Evolutionary conservation across 1,284 basidiomycete species (phyloP).

Genomic region (Meira nashicola): DNA sequence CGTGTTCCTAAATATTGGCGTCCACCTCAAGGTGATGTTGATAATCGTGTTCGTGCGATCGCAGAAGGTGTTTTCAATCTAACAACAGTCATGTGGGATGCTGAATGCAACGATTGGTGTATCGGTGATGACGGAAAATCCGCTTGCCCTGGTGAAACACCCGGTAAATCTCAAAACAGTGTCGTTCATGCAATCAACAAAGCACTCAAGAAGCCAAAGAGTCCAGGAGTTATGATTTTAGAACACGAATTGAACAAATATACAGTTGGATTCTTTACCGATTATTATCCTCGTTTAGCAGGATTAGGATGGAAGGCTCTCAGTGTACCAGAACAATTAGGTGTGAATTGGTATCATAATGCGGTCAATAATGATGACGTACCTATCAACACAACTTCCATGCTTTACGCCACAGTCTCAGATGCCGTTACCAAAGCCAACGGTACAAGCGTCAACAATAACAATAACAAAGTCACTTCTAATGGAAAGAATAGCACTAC

Average conservation of each 20-base stretch:
- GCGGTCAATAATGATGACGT: slow-evolving; percentile 18
- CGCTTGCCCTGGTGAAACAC: slow-evolving; percentile 25
- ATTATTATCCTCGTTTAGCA: slow-evolving; percentile 63
- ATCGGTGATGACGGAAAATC: slow-evolving; percentile 17
- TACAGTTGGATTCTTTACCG: slow-evolving; percentile 67
- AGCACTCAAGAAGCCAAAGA: slow-evolving; percentile 27
- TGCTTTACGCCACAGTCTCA: slow-evolving; percentile 8
- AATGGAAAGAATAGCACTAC: too few relatives aligned
- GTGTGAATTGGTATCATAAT: slow-evolving; percentile 34
- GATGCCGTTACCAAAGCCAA: neutral
- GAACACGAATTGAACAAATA: slow-evolving; percentile 72
- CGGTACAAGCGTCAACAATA: too few relatives aligned
- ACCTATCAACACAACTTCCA: slow-evolving; percentile 19
- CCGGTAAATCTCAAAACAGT: slow-evolving; percentile 22
- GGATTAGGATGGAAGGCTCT: slow-evolving; percentile 62
- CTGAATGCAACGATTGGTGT: slow-evolving; percentile 17
- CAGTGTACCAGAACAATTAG: slow-evolving; percentile 26
- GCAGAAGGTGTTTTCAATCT: slow-evolving; percentile 60
- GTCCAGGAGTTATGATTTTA: slow-evolving; percentile 70
- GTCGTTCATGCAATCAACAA: slow-evolving; percentile 15
- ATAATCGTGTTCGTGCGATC: slow-evolving; percentile 60
- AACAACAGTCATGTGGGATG: slow-evolving; percentile 70
- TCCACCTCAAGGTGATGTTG: slow-evolving; percentile 23
- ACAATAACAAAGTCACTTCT: too few relatives aligned
- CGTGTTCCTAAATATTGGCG: slow-evolving; percentile 13